Evolutionary conservation across 1,284 basidiomycete species (phyloP), one percentile per base, ranked within the genome.

Genomic region (Pholiota adiposa): DNA sequence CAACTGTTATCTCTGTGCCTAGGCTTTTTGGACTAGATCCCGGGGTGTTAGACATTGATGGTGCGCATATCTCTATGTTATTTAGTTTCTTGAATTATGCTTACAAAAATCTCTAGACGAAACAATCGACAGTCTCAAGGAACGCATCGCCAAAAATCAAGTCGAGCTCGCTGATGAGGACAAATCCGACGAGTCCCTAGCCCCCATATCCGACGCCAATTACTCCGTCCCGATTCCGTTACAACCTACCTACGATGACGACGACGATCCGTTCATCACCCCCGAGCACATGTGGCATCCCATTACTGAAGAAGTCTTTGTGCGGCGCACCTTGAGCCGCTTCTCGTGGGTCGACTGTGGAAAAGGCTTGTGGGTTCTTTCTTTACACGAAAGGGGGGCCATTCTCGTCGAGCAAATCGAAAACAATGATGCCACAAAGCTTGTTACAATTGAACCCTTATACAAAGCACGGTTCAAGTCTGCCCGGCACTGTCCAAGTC

Each of bases 21-120:
- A 94, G 92, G 2, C 75, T 98, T 7, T 93, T 96, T 67, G 96
- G 97, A 0, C 76, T 98, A 1, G 87, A 92, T 67, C 89, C 93
- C 18, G 75, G 79, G 5, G 85, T 87, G 52, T 69, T 88, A 4
- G 67, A 68, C 25, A 81, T 89, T 14, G 85, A 91, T 51, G 85
- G 90, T 88, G 55, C 46, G 57, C 29, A 34, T 4, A 19, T 11
- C 23, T n/a, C 40, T 21, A 1, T 16, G 38, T 7, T 41, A 4
- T 41, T 19, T 41, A 19, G 5, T 19, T 41, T 21, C n/a, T 41
- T 29, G 5, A 33, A 21, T 9, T 16, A 4, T n/a, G 12, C 16
- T 6, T 23, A 16, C 31, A 29, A 14, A 65, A 57, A 52, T 55
- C 18, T 7, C 19, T 14, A 89, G 87, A 86, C 67, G 83, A 81